These are phyloP conservation scores for Tinospora cordifolia DNA, from an alignment of 164 flowering plant genomes.

Conservation along the genomic window DNA sequence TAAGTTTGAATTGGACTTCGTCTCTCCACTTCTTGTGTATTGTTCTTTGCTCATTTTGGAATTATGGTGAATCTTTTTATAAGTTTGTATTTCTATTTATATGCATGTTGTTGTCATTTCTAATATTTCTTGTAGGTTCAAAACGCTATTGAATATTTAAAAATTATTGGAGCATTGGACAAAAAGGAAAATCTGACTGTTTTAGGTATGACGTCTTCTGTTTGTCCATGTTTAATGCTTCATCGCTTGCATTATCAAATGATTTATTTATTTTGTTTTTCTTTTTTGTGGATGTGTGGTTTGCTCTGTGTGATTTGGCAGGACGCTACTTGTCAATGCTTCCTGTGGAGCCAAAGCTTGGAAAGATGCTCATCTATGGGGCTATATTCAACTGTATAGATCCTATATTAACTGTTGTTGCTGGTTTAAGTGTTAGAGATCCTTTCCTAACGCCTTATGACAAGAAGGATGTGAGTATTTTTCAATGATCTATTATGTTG, in stretches of 20 bases:
- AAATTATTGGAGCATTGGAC: conserved; percentile 81
- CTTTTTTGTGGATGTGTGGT: not conserved
- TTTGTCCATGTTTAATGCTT: not conserved
- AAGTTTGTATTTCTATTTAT: not conserved
- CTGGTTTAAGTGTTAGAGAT: conserved; percentile 90
- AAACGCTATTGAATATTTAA: conserved; percentile 89
- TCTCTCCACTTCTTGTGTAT: not conserved
- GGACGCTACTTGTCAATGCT: conserved; percentile 80
- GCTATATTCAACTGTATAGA: conserved; percentile 82
- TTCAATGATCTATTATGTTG: not conserved
- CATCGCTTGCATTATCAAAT: not conserved
- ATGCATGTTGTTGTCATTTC: not conserved
- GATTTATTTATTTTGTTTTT: not conserved
- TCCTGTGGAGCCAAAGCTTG: conserved; percentile 97
- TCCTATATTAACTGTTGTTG: conserved; percentile 79
- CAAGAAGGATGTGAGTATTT: conserved; percentile 83
- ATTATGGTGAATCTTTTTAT: not conserved
- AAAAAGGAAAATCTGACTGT: conserved; percentile 74
- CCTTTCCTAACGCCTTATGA: conserved; percentile 83
- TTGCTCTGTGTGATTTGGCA: conserved; percentile 38
- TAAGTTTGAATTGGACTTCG: conserved; percentile 20
- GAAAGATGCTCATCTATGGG: conserved; percentile 92
- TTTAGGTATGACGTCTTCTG: conserved; percentile 41
- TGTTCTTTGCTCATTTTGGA: not conserved
- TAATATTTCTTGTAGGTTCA: conserved; percentile 51